Evolutionary conservation across 1,284 basidiomycete species (phyloP), one percentile per base, ranked within the genome.

Genomic region (Sanguinoderma infundibulare): DNA sequence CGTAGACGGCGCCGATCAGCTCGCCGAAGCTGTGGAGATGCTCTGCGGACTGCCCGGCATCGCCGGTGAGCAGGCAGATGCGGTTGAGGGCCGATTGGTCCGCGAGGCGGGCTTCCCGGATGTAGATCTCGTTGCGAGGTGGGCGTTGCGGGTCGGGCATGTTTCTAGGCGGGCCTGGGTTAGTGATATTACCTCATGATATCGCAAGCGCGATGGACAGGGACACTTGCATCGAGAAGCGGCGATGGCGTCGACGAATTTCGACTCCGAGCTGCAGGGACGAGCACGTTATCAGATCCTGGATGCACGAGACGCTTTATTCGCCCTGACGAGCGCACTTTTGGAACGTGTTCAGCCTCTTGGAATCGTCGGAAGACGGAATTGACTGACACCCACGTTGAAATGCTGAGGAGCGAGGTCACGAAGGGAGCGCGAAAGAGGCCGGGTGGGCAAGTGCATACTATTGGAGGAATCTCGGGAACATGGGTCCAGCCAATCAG

Each of bases 61-160:
- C 81, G 14, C 81, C 89, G 3, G 91, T 93, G 58, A 90, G 79
- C 40, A 93, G 80, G 71, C 91, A 93, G 68, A 93, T 89, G 55
- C 76, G 81, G 58, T 87, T 88, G 50, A 93, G 76, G 0, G 84
- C 79, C 2, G 77, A 70, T 14, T 79, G 79, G 68, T 93, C 91
- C 15, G 74, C 74, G 58, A 78, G 75, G 36, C 77, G 80, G n/a
- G 80, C 87, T 66, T 73, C 79, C 61, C 89, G 87, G 67, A 91
- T 85, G 56, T 69, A 69, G 32, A 66, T 55, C n/a, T 58, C 59
- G 30, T 32, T 34, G 32, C 15, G 47, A 28, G n/a, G n/a, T n/a
- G n/a, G n/a, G n/a, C 28, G 9, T 22, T 28, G 50, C 51, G 30
- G 17, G 26, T 35, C 44, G 36, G 51, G 2, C 56, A 58, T 52